phyloP scores from a whole-genome alignment of 192 early-diverging fungal genomes.

The Linnemannia hyalina region DNA sequence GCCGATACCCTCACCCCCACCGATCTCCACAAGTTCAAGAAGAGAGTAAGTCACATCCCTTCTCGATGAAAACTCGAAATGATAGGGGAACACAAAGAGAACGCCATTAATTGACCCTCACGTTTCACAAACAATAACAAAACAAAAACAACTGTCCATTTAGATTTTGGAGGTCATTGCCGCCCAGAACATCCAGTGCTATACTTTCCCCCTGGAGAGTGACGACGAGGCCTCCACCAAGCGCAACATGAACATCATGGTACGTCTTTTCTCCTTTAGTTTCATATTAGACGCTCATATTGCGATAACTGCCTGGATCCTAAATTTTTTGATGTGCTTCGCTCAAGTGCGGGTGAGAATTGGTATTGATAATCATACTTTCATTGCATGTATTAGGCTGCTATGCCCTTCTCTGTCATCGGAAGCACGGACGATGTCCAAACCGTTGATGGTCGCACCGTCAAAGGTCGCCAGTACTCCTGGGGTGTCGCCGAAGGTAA shows the following conservation, averaged over 20 bases:
- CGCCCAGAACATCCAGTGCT: constrained; percentile 92
- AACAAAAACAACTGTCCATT: neutral
- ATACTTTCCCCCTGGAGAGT: constrained; percentile 86
- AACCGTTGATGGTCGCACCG: constrained; percentile 83
- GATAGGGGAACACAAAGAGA: neutral
- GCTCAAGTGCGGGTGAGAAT: too few relatives aligned
- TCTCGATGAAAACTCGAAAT: constrained; percentile 65
- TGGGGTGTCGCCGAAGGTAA: constrained; percentile 94
- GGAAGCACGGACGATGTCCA: constrained; percentile 87
- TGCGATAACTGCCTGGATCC: too few relatives aligned
- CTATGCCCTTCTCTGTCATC: constrained; percentile 96
- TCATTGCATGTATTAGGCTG: constrained; percentile 52
- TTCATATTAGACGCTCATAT: neutral
- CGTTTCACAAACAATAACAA: neutral
- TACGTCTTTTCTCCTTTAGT: neutral
- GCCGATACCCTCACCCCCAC: constrained; percentile 95
- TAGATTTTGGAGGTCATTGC: constrained; percentile 89
- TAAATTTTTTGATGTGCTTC: neutral
- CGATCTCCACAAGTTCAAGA: constrained; percentile 92
- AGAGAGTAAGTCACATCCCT: constrained; percentile 71
- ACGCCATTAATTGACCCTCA: neutral
- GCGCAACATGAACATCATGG: constrained; percentile 86
- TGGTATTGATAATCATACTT: neutral
- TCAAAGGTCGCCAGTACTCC: constrained; percentile 94
- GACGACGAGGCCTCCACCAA: constrained; percentile 82